phyloP scores from a whole-genome alignment of 2,329 filamentous ascomycete genomes.

The Exserohilum turcica region DNA sequence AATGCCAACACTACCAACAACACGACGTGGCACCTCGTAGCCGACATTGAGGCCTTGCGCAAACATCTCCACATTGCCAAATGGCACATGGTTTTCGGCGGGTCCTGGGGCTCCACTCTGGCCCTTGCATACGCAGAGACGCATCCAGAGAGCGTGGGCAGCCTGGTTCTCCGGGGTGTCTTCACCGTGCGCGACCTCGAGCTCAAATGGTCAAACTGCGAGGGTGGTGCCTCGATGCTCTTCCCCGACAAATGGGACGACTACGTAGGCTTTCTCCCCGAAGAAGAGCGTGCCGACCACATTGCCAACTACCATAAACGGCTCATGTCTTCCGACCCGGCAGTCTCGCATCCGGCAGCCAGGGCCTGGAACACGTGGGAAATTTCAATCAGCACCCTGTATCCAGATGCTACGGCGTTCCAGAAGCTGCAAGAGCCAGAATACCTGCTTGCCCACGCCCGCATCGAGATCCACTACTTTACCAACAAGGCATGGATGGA shows the following conservation, averaged over 20 bases:
- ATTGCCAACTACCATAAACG: slow-evolving; percentile 49
- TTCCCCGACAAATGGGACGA: slow-evolving; percentile 51
- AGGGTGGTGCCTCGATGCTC: slow-evolving; percentile 37
- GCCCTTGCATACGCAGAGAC: slow-evolving; percentile 53
- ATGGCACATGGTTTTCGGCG: slow-evolving; percentile 56
- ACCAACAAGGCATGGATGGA: slow-evolving; percentile 50
- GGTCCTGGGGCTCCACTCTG: slow-evolving; percentile 56
- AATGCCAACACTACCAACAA: slow-evolving; percentile 51
- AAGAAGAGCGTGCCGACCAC: slow-evolving; percentile 46
- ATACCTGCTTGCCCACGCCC: slow-evolving; percentile 46
- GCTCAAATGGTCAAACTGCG: slow-evolving; percentile 44
- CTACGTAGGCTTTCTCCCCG: slow-evolving; percentile 45
- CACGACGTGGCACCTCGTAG: slow-evolving; percentile 52
- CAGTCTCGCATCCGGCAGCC: slow-evolving; percentile 39
- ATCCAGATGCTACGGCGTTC: slow-evolving; percentile 22
- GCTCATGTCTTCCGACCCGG: slow-evolving; percentile 43
- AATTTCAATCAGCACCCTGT: slow-evolving; percentile 38
- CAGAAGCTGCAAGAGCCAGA: slow-evolving; percentile 38
- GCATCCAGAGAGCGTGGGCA: slow-evolving; percentile 47
- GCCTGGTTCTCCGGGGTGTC: slow-evolving; percentile 52
- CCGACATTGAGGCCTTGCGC: slow-evolving; percentile 54
- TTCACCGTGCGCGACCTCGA: slow-evolving; percentile 49
- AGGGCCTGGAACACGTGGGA: slow-evolving; percentile 48
- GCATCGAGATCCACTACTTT: slow-evolving; percentile 53
- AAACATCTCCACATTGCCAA: slow-evolving; percentile 50